Evolutionary conservation across 2,329 filamentous ascomycete genomes (phyloP), one percentile per base, ranked within the genome.

Genomic region (Epichloe amarillans): DNA sequence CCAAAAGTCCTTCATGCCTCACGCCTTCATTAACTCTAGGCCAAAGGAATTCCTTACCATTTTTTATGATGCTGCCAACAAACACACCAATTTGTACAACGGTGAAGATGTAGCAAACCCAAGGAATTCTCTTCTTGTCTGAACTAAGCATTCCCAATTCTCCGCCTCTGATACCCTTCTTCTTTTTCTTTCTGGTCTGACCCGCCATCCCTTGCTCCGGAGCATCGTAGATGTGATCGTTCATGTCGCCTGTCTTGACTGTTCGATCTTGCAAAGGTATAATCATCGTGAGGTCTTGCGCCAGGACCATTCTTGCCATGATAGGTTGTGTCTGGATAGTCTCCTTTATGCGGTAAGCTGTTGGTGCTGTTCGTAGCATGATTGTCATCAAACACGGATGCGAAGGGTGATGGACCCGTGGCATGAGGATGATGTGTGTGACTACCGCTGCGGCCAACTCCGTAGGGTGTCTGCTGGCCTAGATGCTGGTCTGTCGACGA

Each of bases 31-130:
- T 11, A 11, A 11, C 4, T 35, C 23, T 23, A 12, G 42, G 26
- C 10, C 42, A 45, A 45, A 17, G 42, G n/a, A 4, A 30, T 38
- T 37, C n/a, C 79, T 61, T 75, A 88, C 87, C 84, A 67, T 90
- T 94, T 84, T 84, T 87, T 46, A 86, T 83, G 54, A 98, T 72
- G 69, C 97, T 88, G 49, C 76, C 88, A 56, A 97, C 86, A 62
- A 98, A 98, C 30, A 97, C 88, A 15, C 74, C 80, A 19, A 93
- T 69, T 65, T 97, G 90, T 12, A 85, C 76, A 33, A 82, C 50
- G 3, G 88, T 87, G 55, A 97, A 77, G 42, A 83, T 68, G 65
- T 91, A 97, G 36, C 89, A 86, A 6, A 95, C 80, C 76, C 86
- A 93, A 0, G 93, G 85, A 49, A 83, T 79, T 53, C 72, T 70